Base-by-base conservation (phyloP, 345 rosid species). In the Turritis glabra region DNA sequence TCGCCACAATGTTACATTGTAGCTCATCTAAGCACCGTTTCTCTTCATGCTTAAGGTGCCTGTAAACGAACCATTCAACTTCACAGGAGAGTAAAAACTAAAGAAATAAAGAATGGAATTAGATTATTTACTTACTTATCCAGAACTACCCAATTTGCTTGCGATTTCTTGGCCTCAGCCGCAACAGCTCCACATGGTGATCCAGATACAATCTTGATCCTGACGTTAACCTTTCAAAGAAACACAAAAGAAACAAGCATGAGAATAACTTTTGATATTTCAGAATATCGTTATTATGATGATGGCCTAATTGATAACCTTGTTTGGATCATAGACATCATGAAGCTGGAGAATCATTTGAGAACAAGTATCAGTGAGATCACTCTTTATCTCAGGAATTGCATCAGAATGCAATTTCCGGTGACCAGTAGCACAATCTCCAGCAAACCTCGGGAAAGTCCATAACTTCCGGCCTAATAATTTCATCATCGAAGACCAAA, bases 261-360 rank as follows among this genome's bases (percentile, higher is more conserved):
- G 58, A 63, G 67, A 35, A 21, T 11, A 22, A 17, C 29, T 3
- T 11, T 21, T 56, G 22, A 67, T 47, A 27, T 37, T 68, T 76
- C 12, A 61, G 22, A 7, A 15, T 10, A 33, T 23, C 17, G 10
- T 48, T 17, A n/a, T 23, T 22, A 29, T 22, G 2, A 19, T 35
- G 11, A 22, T 9, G 18, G 72, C 57, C 14, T 27, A 15, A 11
- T 48, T 5, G 30, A 29, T 29, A 61, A 86, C 99, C 86, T 96
- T 96, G 72, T 90, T 89, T 48, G 96, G 97, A 80, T 96, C 98
- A 75, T 90, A 96, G 71, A 96, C 95, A 84, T 90, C 96, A 41
- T 89, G 99, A 51, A 96, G 96, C 81, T 86, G 99, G 72, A 96
- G 93, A 71, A 96, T 89, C 99, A 96, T 89, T 78, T 92, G 99